Evolutionary conservation across 1,284 basidiomycete species (phyloP).

Genomic region (Trichosporon sp.): DNA sequence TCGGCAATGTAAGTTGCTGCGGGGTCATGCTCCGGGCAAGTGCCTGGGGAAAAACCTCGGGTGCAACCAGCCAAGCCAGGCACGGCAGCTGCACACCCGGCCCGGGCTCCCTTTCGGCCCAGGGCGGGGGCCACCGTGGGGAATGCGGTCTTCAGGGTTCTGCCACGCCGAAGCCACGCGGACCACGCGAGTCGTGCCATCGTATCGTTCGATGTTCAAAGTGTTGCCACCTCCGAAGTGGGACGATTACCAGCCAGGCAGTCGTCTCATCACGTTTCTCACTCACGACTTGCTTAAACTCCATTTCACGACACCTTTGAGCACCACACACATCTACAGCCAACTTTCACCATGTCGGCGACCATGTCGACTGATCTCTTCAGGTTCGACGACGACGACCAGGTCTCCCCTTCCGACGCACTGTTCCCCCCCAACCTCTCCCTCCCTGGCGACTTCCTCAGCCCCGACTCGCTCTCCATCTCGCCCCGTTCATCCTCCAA

Average conservation of each 20-base stretch:
- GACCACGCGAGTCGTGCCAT: neutral
- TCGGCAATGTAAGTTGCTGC: neutral
- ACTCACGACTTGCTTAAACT: neutral
- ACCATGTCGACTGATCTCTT: slow-evolving; percentile 32
- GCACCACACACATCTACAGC: neutral
- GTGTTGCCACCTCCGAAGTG: neutral
- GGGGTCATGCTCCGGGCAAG: slow-evolving; percentile 7
- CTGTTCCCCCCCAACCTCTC: slow-evolving; percentile 41
- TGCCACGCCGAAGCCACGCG: neutral
- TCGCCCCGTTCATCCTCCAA: slow-evolving; percentile 30
- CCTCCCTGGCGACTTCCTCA: slow-evolving; percentile 32
- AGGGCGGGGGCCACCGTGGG: neutral
- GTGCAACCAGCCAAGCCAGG: slow-evolving; percentile 2
- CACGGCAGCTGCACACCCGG: neutral
- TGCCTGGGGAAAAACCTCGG: slow-evolving; percentile 3
- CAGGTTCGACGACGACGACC: slow-evolving; percentile 33
- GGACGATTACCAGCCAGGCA: neutral
- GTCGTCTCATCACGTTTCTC: slow-evolving; percentile 3
- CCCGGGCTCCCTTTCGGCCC: no score
- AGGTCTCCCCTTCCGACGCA: slow-evolving; percentile 34
- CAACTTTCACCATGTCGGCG: slow-evolving; percentile 28
- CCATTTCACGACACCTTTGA: neutral
- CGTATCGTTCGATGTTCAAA: slow-evolving; percentile 9
- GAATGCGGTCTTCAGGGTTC: neutral
- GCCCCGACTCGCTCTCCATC: slow-evolving; percentile 25